Evolutionary conservation across 768 basidiomycete species (phyloP).

Genomic region (Tulasnella sp.): DNA sequence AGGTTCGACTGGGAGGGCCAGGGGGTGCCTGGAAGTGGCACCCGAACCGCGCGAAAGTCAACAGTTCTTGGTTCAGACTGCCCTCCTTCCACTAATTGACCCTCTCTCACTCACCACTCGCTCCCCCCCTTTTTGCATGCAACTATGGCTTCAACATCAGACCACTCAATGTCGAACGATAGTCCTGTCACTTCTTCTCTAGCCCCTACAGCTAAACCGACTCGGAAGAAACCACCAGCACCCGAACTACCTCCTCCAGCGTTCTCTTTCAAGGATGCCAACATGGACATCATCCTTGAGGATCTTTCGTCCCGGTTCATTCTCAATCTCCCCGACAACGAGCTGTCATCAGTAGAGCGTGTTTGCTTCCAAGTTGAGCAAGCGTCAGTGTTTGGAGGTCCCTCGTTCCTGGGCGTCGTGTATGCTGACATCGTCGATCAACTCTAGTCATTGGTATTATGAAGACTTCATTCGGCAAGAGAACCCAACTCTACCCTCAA

Average conservation of each 20-base stretch:
- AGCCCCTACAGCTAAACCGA: not conserved
- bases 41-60: not conserved
- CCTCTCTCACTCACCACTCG: not conserved
- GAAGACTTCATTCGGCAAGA: slow-evolving; percentile 96
- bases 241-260: slow-evolving; percentile 16
- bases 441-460: slow-evolving; percentile 93
- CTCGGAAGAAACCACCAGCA: slow-evolving; percentile 14
- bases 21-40: not conserved
- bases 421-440: slow-evolving; percentile 21
- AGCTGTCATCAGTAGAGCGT: slow-evolving; percentile 82
- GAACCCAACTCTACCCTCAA: slow-evolving; percentile 76
- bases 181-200: not conserved
- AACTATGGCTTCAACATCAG: not conserved
- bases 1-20: not conserved
- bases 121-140: not conserved
- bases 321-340: slow-evolving; percentile 89
- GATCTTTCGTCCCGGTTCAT: slow-evolving; percentile 94
- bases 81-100: not conserved
- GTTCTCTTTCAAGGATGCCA: slow-evolving; percentile 59
- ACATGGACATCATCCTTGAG: slow-evolving; percentile 79
- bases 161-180: not conserved
- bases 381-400: slow-evolving; percentile 63
- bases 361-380: slow-evolving; percentile 99
- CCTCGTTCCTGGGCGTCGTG: slow-evolving; percentile 20
- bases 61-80: not conserved